Conservation (phyloP, 257 asterid genomes). For the Scutellaria minor region DNA sequence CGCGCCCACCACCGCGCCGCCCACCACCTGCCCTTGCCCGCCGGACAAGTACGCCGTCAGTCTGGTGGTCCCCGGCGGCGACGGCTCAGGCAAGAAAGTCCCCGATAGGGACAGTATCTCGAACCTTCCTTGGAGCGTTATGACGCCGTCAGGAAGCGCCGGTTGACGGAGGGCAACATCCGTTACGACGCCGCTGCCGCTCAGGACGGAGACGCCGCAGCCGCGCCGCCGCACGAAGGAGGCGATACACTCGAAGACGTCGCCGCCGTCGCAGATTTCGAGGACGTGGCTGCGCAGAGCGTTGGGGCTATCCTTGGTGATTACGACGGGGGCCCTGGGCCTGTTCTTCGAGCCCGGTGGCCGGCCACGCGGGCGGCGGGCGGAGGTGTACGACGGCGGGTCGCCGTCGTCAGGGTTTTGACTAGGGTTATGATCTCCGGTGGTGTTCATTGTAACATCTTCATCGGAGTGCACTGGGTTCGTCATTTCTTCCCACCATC, state of each 20-base stretch:
- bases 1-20: constrained; percentile 65
- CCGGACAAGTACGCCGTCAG: constrained; percentile 70
- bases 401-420: constrained; percentile 47
- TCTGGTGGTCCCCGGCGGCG: constrained; percentile 60
- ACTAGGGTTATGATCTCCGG: constrained; percentile 45
- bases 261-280: constrained; percentile 63
- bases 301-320: constrained; percentile 72
- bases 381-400: constrained; percentile 47
- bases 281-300: constrained; percentile 72
- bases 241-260: constrained; percentile 54
- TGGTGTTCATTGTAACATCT: constrained; percentile 44
- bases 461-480: constrained; percentile 49
- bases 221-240: constrained; percentile 58
- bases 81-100: constrained; percentile 62
- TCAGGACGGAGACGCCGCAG: constrained; percentile 69
- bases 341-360: constrained; percentile 74
- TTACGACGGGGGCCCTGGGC: constrained; percentile 64
- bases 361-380: constrained; percentile 68
- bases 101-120: constrained; percentile 71
- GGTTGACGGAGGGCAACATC: constrained; percentile 66
- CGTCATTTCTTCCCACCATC: constrained; percentile 80
- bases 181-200: constrained; percentile 63
- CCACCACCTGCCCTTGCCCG: constrained; percentile 82
- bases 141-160: constrained; percentile 54
- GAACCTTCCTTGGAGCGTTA: constrained; percentile 60